Evolutionary conservation across 805 yeast species (phyloP).

Genomic region (Candida parachauliodes): DNA sequence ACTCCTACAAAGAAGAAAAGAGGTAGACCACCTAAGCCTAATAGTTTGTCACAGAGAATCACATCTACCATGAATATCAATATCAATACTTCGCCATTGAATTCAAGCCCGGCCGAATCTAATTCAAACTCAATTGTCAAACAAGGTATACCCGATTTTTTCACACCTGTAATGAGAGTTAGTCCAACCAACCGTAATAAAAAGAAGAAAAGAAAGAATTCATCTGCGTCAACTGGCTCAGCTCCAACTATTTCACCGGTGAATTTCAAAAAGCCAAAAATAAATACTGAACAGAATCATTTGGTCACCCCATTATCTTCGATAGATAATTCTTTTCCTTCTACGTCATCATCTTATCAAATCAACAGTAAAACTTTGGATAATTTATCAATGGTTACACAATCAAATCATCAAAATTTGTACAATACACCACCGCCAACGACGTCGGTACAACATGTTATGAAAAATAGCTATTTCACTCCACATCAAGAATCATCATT

Average conservation of each 20-base stretch:
- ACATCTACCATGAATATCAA: slow-evolving; percentile 40
- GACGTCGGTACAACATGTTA: background rate
- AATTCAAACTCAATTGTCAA: slow-evolving; percentile 35
- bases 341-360: slow-evolving; percentile 16
- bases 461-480: slow-evolving; percentile 8
- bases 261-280: slow-evolving; percentile 8
- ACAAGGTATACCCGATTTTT: slow-evolving; percentile 41
- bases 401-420: slow-evolving; percentile 10
- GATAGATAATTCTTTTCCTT: slow-evolving; percentile 10
- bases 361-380: slow-evolving; percentile 33
- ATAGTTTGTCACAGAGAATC: slow-evolving; percentile 32
- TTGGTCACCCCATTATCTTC: slow-evolving; percentile 19
- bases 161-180: slow-evolving; percentile 43
- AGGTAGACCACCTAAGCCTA: slow-evolving; percentile 46
- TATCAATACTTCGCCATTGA: slow-evolving; percentile 35
- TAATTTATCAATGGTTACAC: slow-evolving; percentile 30
- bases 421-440: slow-evolving; percentile 19
- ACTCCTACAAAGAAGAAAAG: slow-evolving; percentile 31
- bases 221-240: slow-evolving; percentile 4
- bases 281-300: slow-evolving; percentile 8
- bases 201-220: slow-evolving; percentile 13
- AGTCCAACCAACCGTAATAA: slow-evolving; percentile 22
- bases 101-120: slow-evolving; percentile 37
- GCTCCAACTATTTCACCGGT: slow-evolving; percentile 7
- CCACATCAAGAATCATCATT: slow-evolving; percentile 9